Evolutionary conservation across 441 rosid species (phyloP).

Genomic region (Manihot esculenta): DNA sequence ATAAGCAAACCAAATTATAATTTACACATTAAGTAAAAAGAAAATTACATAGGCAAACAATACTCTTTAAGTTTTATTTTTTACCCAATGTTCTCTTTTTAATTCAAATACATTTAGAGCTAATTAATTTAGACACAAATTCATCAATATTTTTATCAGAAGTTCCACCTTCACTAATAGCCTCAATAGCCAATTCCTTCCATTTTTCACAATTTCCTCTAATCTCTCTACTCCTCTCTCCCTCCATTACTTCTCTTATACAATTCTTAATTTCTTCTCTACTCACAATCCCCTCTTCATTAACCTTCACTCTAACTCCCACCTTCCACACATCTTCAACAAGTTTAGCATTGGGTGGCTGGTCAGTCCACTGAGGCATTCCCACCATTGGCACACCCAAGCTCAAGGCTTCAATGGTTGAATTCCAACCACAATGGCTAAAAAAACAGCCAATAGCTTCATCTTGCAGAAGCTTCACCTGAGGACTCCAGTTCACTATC

Average conservation of each 20-base stretch:
- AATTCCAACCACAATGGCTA: slow-evolving; percentile 61
- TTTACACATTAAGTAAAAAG: too few relatives aligned
- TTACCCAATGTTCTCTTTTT: too few relatives aligned
- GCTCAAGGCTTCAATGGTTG: slow-evolving; percentile 49
- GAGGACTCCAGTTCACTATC: slow-evolving; percentile 53
- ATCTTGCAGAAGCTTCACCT: slow-evolving; percentile 43
- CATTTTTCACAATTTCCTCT: slow-evolving; percentile 38
- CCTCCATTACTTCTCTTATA: slow-evolving; percentile 45
- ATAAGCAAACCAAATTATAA: too few relatives aligned
- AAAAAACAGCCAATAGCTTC: slow-evolving; percentile 50
- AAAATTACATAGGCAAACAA: too few relatives aligned
- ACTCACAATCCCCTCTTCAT: slow-evolving; percentile 38
- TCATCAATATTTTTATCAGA: slow-evolving; percentile 41
- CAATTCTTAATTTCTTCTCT: slow-evolving; percentile 44
- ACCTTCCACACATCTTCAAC: slow-evolving; percentile 57
- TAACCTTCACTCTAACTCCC: slow-evolving; percentile 43
- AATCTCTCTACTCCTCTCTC: slow-evolving; percentile 34
- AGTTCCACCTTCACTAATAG: slow-evolving; percentile 41
- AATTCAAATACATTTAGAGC: too few relatives aligned
- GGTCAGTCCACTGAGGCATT: slow-evolving; percentile 66
- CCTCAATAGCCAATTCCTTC: slow-evolving; percentile 41
- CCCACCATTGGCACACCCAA: slow-evolving; percentile 57
- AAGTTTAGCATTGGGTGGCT: slow-evolving; percentile 46
- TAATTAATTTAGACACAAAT: slow-evolving; percentile 28
- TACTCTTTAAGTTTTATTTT: too few relatives aligned